These are phyloP conservation scores for Gigaspora rosea DNA, from an alignment of 192 early-diverging fungal species.

Conservation along the genomic window DNA sequence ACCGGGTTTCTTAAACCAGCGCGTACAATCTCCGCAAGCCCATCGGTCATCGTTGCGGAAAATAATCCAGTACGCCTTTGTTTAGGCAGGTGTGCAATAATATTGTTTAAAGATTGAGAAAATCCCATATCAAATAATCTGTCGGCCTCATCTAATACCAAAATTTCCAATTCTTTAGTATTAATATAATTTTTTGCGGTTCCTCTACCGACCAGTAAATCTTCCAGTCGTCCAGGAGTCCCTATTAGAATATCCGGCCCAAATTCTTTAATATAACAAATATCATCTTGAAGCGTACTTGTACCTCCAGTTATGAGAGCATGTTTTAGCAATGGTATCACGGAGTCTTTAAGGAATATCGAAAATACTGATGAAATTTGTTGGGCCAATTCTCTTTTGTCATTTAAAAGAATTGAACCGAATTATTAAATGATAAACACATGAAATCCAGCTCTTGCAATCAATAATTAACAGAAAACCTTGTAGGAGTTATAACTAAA, in stretches of 20 bases:
- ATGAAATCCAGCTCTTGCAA: background rate
- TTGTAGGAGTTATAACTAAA: slow-evolving; percentile 84
- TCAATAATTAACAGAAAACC: slow-evolving; percentile 35
- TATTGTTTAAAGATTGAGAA: slow-evolving; percentile 71
- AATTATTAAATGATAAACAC: background rate
- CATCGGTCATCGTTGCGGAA: slow-evolving; percentile 96
- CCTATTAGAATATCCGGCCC: slow-evolving; percentile 86
- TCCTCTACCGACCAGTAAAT: slow-evolving; percentile 58
- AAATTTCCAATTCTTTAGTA: slow-evolving; percentile 79
- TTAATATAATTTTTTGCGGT: slow-evolving; percentile 51
- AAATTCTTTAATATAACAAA: slow-evolving; percentile 57
- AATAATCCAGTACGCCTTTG: slow-evolving; percentile 95
- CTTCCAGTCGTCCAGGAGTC: slow-evolving; percentile 88
- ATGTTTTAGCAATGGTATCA: slow-evolving; percentile 44
- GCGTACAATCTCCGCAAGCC: slow-evolving; percentile 74
- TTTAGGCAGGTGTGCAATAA: slow-evolving; percentile 82
- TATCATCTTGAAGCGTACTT: slow-evolving; percentile 62
- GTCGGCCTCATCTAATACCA: slow-evolving; percentile 96
- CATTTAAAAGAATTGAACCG: background rate
- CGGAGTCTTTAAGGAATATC: slow-evolving; percentile 56
- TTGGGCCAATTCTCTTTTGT: slow-evolving; percentile 74
- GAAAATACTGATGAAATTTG: slow-evolving; percentile 80
- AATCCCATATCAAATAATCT: slow-evolving; percentile 95
- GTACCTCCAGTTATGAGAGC: slow-evolving; percentile 76
- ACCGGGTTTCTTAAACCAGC: slow-evolving; percentile 93